Evolutionary conservation across 768 basidiomycete species (phyloP).

Genomic region (Rhodocollybia butyracea): DNA sequence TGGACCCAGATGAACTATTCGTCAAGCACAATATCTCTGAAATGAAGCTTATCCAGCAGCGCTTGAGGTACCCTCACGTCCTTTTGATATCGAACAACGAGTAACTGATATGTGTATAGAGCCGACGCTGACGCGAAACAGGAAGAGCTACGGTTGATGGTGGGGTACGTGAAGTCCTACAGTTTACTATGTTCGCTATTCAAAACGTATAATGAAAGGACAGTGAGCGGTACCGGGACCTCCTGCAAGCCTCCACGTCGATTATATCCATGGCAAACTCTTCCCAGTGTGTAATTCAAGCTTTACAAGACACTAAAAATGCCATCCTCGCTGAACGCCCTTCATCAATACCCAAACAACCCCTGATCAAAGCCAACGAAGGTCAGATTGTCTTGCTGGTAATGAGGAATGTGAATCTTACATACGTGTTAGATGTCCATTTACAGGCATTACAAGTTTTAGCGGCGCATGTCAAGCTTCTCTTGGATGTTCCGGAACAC

Average conservation of each 20-base stretch:
- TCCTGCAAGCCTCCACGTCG: conserved; percentile 81
- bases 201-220: conserved; percentile 47
- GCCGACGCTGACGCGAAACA: conserved; percentile 84
- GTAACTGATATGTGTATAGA: conserved; percentile 32
- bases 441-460: conserved; percentile 67
- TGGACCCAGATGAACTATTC: conserved; percentile 76
- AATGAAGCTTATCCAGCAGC: conserved; percentile 63
- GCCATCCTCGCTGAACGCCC: conserved; percentile 47
- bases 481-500: conserved; percentile 89
- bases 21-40: conserved; percentile 67
- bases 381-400: neutral
- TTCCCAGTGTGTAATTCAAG: conserved; percentile 58
- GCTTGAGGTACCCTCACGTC: conserved; percentile 50
- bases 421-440: conserved; percentile 59
- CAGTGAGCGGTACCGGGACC: conserved; percentile 88
- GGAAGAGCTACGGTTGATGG: conserved; percentile 85
- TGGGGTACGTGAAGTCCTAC: conserved; percentile 64
- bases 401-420: neutral
- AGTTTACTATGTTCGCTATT: conserved; percentile 10
- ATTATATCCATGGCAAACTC: conserved; percentile 76
- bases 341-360: conserved; percentile 39
- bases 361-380: conserved; percentile 28
- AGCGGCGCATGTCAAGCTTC: conserved; percentile 87
- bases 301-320: conserved; percentile 59
- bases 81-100: conserved; percentile 3